Conservation (phyloP, 345 rosid genomes). For the Sisymbrium irio region DNA sequence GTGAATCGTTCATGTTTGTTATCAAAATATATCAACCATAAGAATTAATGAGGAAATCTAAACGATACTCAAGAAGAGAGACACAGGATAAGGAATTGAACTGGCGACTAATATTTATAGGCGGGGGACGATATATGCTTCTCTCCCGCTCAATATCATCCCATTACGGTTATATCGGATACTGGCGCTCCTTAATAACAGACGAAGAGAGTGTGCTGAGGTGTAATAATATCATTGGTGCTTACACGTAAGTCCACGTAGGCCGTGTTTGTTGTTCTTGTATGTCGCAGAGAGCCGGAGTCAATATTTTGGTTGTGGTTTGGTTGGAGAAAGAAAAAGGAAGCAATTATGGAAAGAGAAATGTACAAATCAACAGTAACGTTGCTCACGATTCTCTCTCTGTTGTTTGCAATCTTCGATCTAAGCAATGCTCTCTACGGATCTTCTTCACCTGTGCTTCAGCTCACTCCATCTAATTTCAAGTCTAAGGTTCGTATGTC, state of each 20-base stretch:
- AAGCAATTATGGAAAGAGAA: background rate
- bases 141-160: background rate
- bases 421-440: constrained; percentile 61
- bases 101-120: too few species aligned
- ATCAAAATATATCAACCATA: too few species aligned
- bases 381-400: constrained; percentile 20
- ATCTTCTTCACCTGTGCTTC: constrained; percentile 83
- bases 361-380: constrained; percentile 36
- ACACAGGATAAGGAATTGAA: too few species aligned
- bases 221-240: constrained; percentile 56
- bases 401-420: constrained; percentile 27
- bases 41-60: too few species aligned
- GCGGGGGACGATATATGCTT: too few species aligned
- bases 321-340: constrained; percentile 22
- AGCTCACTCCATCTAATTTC: constrained; percentile 87
- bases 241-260: constrained; percentile 43
- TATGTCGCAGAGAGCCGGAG: background rate
- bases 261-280: background rate
- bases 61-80: too few species aligned
- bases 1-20: too few species aligned
- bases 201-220: constrained; percentile 19
- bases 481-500: constrained; percentile 61
- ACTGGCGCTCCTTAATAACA: background rate
- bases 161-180: background rate
- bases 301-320: background rate